Percentiles rank a stretch among this genome's conserved stretches.
These are phyloP conservation scores for Kregervanrija delftensis DNA, from an alignment of 805 yeast species.

Conservation along the genomic window DNA sequence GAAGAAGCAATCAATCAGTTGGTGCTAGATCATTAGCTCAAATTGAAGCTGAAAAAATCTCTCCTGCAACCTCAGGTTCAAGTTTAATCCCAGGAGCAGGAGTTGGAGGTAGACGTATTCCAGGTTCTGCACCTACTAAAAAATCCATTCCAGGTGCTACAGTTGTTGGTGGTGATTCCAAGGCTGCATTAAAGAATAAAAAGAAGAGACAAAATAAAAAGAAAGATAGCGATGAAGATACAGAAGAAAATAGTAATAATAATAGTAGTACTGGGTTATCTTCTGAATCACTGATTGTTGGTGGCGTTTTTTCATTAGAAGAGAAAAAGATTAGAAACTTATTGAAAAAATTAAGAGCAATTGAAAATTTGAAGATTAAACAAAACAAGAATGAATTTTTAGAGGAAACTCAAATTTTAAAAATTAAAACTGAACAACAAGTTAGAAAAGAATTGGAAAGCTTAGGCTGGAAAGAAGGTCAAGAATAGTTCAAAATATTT, in stretches of 20 bases:
- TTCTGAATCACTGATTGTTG: slow-evolving; percentile 38
- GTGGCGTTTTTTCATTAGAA: slow-evolving; percentile 66
- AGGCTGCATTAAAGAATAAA: slow-evolving; percentile 59
- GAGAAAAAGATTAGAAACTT: slow-evolving; percentile 89
- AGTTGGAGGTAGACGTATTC: slow-evolving; percentile 14
- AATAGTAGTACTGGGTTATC: slow-evolving; percentile 5
- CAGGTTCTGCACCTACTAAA: slow-evolving; percentile 21
- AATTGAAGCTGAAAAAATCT: slow-evolving; percentile 36
- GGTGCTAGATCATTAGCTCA: slow-evolving; percentile 50
- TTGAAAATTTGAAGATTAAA: slow-evolving; percentile 80
- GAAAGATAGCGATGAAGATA: slow-evolving; percentile 15
- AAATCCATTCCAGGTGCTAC: slow-evolving; percentile 54
- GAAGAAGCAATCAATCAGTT: slow-evolving; percentile 39
- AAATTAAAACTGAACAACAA: slow-evolving; percentile 79
- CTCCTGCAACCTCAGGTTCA: slow-evolving; percentile 2
- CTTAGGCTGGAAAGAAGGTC: slow-evolving; percentile 51
- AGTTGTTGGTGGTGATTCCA: slow-evolving; percentile 31
- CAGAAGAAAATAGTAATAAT: neutral
- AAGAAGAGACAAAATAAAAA: slow-evolving; percentile 59
- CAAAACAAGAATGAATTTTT: slow-evolving; percentile 76
- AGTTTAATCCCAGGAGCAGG: slow-evolving; percentile 12
- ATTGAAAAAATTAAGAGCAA: slow-evolving; percentile 92
- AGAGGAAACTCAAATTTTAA: slow-evolving; percentile 88
- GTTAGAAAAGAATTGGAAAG: slow-evolving; percentile 67
- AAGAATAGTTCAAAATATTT: too few relatives aligned